Base-by-base conservation (phyloP, 2,329 filamentous ascomycete genomes). In the Clonostachys rhizophaga region DNA sequence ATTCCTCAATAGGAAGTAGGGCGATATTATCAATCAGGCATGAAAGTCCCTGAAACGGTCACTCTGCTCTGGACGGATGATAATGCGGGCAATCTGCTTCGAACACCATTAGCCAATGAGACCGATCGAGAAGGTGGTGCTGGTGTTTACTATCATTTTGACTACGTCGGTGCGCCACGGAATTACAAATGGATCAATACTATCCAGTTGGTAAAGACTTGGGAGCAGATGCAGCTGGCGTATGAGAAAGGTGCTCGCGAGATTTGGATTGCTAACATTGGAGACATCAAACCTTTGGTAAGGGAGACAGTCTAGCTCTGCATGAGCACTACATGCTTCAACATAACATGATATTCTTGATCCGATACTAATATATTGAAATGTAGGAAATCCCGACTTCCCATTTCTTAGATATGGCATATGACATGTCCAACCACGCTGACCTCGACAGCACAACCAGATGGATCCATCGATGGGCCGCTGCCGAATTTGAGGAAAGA, bases 31-130 rank as follows among this genome's bases (percentile, higher is more conserved):
- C 79, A 84, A 48, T 71, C 78, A 14, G 84, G 84, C 2, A 72
- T 51, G 13, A 40, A 47, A 17, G 68, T 72, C 3, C 82, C 84
- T 0, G 83, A 87, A 36, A 77, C 86, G 55, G 77, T 88, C 30
- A 87, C 81, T 2, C 68, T 88, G 20, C 70, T 87, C 5, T 87
- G 83, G 77, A 74, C 82, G 0, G 84, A 87, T 58, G 84, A 88
- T 63, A 87, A 86, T 63, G 85, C 74, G 71, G 83, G 83, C 11
- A 83, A 86, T 59, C 74, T 84, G 24, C 72, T 82, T 30, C 70
- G 84, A 18, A 66, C 87, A 33, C 84, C 84, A 5, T 62, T 81
- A 14, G 68, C 64, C 2, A 76, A 80, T 50, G 84, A 87, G 65
- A 81, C 74, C 4, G 62, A 65, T n/a, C 68, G 84, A 11, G 64